Base-by-base conservation (phyloP, 345 rosid species). In the Eutrema japonicum region DNA sequence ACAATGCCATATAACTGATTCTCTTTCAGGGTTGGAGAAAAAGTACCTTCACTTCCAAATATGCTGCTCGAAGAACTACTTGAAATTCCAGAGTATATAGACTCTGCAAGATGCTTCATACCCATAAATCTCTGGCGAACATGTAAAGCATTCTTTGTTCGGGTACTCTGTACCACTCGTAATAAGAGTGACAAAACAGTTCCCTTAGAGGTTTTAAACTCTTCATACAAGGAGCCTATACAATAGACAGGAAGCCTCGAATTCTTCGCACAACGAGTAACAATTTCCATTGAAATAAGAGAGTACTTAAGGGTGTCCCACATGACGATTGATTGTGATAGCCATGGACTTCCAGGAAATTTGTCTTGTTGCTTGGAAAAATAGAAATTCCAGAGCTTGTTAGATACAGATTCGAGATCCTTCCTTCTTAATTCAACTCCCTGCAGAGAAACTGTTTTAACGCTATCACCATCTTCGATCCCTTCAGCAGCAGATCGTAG, bases 231-330 rank as follows among this genome's bases (percentile, higher is more conserved):
- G 32, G 85, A 76, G 80, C 72, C 60, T 43, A 80, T 78, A 72
- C 80, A 64, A 77, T 82, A 81, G 58, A 71, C 82, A 73, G 98
- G 85, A 50, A 61, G 72, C 81, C 83, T 9, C 38, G 83, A 74
- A 30, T 80, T 70, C 81, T 83, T 85, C 66, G 82, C 85, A 66
- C 87, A 71, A 38, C 99, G 96, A 62, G 87, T 82, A 68, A 89
- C 83, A 80, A 92, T 80, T 82, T 95, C 99, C 71, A 87, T 85
- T 16, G 96, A 88, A 64, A 84, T 81, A 52, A 95, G 88, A 47
- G 99, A 86, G 79, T 87, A 90, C 79, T 84, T 86, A n/a, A 95
- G 96, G 51, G 89, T 85, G 80, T 95, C 97, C 99, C 99, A 95
- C 86, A 92, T 83, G 55, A 90, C 75, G 73, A 87, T 72, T 56